phyloP scores from a whole-genome alignment of 495 filamentous ascomycete species.

The Neurospora africana region DNA sequence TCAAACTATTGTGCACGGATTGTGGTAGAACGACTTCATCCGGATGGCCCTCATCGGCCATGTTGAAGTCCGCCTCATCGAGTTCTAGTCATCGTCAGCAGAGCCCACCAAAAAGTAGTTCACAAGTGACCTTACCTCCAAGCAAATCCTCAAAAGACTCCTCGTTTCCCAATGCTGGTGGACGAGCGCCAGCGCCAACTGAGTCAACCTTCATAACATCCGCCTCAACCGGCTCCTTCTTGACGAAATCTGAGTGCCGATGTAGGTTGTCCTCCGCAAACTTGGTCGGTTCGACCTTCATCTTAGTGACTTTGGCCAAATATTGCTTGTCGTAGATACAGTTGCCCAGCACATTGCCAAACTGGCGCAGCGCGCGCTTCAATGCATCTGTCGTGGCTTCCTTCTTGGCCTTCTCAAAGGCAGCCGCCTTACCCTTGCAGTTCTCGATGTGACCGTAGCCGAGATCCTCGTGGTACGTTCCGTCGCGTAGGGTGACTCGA shows the following conservation, averaged over 20 bases:
- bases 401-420: constrained; percentile 97
- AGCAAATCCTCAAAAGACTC: constrained; percentile 54
- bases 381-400: constrained; percentile 91
- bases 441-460: constrained; percentile 96
- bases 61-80: constrained; percentile 64
- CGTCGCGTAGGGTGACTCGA: constrained; percentile 79
- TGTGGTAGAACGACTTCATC: constrained; percentile 47
- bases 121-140: constrained; percentile 45
- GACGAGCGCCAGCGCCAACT: neutral
- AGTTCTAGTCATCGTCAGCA: constrained; percentile 36
- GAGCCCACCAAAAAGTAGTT: neutral
- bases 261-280: constrained; percentile 70
- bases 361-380: constrained; percentile 81
- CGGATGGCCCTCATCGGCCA: constrained; percentile 46
- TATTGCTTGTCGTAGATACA: constrained; percentile 97
- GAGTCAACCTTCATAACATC: constrained; percentile 3
- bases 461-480: constrained; percentile 92
- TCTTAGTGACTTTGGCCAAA: constrained; percentile 67
- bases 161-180: constrained; percentile 15
- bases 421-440: constrained; percentile 82
- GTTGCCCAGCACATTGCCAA: constrained; percentile 93
- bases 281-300: constrained; percentile 58
- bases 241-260: constrained; percentile 60
- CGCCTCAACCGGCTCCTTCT: constrained; percentile 41
- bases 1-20: neutral